Evolutionary conservation across 2,329 filamentous ascomycete species (phyloP).

Genomic region (Cryphonectria naterciae): DNA sequence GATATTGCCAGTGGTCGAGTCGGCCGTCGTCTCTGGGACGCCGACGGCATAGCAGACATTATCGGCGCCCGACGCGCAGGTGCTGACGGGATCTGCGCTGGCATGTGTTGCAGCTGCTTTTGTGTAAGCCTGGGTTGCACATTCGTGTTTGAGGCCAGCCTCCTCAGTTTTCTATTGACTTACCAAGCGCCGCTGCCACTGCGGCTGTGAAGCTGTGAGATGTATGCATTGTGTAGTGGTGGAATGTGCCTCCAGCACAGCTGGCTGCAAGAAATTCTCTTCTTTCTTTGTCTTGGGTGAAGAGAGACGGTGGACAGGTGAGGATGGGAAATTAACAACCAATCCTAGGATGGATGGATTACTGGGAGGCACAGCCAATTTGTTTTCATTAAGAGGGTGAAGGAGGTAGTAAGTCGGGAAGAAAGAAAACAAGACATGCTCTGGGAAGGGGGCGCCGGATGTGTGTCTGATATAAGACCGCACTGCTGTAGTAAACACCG

Average conservation of each 20-base stretch:
- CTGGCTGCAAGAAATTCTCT: neutral
- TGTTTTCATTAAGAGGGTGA: neutral
- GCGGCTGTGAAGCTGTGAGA: conserved; percentile 13
- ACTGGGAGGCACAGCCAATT: neutral
- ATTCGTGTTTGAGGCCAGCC: neutral
- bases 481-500: neutral
- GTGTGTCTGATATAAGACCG: conserved; percentile 6
- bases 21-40: conserved; percentile 54
- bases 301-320: neutral
- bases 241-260: neutral
- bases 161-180: neutral
- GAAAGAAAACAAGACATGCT: neutral
- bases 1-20: conserved; percentile 56
- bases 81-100: conserved; percentile 37
- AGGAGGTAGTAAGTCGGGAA: neutral
- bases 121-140: neutral
- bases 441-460: neutral
- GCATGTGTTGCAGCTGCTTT: conserved; percentile 34
- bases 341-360: neutral
- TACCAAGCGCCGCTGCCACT: conserved; percentile 24
- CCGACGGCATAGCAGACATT: conserved; percentile 61
- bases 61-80: conserved; percentile 45
- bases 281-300: neutral
- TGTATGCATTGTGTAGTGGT: conserved; percentile 18
- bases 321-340: neutral